A percentile compares a stretch with the other conserved stretches of the same genome.
Evolutionary conservation across 1,284 basidiomycete genomes (phyloP).

Genomic region (Trichosporon sp.): DNA sequence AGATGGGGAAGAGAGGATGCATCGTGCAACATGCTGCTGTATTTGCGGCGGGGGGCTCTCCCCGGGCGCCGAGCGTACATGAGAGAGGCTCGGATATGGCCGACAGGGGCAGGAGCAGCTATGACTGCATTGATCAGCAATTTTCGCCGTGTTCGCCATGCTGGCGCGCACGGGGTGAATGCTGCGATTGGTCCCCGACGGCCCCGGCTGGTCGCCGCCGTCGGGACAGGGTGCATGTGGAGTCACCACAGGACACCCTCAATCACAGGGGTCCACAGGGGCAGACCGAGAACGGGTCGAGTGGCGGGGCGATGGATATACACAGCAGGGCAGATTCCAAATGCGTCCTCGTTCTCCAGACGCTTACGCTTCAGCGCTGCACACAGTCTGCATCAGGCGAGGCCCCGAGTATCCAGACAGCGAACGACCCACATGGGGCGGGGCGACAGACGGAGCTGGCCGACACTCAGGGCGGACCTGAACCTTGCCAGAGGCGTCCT

Average conservation of each 20-base stretch:
- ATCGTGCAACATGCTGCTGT: not conserved
- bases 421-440: not conserved
- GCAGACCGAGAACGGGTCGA: not conserved
- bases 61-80: not conserved
- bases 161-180: not conserved
- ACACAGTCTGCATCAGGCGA: not conserved
- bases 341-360: not conserved
- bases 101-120: not conserved
- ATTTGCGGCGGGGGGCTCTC: not conserved
- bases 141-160: constrained; percentile 1
- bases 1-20: not conserved
- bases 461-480: not conserved
- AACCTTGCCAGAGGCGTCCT: not conserved
- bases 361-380: not conserved
- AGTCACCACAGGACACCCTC: not conserved
- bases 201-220: not conserved
- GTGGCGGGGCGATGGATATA: not conserved
- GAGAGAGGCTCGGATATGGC: constrained; percentile 3
- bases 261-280: not conserved
- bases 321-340: not conserved
- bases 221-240: not conserved
- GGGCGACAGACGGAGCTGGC: not conserved
- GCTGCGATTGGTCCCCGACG: not conserved
- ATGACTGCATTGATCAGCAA: constrained; percentile 2
- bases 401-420: not conserved